Conservation (phyloP, 306 rosid species). For the Pyrus pyrifolia region DNA sequence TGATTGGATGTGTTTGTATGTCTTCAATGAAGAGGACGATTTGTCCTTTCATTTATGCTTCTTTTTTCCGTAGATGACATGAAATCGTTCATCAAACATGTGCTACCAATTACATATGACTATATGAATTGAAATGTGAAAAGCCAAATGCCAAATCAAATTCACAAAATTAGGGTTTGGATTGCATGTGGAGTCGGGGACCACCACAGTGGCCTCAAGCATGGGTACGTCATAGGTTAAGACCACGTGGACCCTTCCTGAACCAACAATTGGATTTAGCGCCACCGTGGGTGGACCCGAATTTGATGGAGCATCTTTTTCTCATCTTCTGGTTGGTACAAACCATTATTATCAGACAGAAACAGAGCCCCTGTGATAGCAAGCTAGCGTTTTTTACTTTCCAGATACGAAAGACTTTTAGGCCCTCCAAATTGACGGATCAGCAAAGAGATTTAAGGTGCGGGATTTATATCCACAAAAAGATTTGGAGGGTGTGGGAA, state of each 20-base stretch:
- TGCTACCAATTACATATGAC: neutral
- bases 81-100: neutral
- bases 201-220: constrained; percentile 1
- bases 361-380: neutral
- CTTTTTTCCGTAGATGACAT: neutral
- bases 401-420: neutral
- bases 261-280: constrained; percentile 22
- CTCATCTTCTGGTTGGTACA: neutral
- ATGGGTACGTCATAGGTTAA: constrained; percentile 9
- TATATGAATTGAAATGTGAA: neutral
- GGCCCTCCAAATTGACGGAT: neutral
- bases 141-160: neutral
- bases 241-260: constrained; percentile 32
- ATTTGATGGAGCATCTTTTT: constrained; percentile 5
- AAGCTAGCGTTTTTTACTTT: neutral
- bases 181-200: neutral
- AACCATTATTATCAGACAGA: neutral
- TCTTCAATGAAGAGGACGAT: constrained; percentile 19
- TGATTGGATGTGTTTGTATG: constrained; percentile 19
- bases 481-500: constrained; percentile 2
- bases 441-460: neutral
- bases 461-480: neutral
- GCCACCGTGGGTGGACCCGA: constrained; percentile 32
- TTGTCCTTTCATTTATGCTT: neutral
- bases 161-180: neutral